Conservation (phyloP, 2,329 filamentous ascomycete species). For the Dactylella cylindrospora region DNA sequence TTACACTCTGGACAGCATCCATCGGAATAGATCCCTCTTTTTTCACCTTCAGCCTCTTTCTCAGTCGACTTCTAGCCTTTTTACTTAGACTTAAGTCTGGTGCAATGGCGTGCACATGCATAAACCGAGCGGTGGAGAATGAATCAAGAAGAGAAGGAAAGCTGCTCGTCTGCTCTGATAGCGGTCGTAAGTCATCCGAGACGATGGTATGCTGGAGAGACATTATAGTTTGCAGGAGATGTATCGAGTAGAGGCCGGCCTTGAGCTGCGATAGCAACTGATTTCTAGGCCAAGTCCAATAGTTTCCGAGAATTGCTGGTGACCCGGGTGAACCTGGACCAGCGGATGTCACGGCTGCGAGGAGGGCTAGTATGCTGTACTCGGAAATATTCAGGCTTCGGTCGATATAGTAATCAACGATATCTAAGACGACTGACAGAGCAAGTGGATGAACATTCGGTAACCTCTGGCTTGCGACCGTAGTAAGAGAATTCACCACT, state of each 20-base stretch:
- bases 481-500: too few species aligned
- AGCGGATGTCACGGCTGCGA: conserved; percentile 10
- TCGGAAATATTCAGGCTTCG: neutral
- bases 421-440: neutral
- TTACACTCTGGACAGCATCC: neutral
- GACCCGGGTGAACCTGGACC: too few species aligned
- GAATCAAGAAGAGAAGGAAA: neutral
- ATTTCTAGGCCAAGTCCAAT: conserved; percentile 24
- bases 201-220: neutral
- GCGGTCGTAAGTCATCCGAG: too few species aligned
- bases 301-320: neutral
- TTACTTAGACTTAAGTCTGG: conserved; percentile 3
- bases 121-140: conserved; percentile 5
- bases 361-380: conserved; percentile 9
- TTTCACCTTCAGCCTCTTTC: conserved; percentile 8
- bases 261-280: conserved; percentile 18
- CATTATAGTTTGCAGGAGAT: conserved; percentile 6
- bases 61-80: conserved; percentile 9
- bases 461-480: too few species aligned
- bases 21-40: conserved; percentile 6
- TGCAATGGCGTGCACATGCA: conserved; percentile 15
- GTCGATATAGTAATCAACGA: conserved; percentile 2
- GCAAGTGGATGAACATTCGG: neutral
- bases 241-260: conserved; percentile 18
- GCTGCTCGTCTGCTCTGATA: neutral